Conservation (phyloP, 2,329 filamentous ascomycete species). For the Claviceps sp. region DNA sequence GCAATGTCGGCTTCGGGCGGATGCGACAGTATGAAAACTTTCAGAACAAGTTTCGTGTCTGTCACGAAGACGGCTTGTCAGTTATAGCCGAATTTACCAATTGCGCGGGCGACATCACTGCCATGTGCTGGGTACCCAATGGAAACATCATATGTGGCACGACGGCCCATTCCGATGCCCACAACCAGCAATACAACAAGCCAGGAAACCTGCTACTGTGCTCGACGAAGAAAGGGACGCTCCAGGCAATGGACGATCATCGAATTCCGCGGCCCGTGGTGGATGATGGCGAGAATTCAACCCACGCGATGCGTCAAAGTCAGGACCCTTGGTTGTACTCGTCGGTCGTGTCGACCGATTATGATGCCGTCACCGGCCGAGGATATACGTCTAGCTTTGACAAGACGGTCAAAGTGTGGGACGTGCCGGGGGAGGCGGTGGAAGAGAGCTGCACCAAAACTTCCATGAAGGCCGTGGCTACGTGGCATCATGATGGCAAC, state of each 20-base stretch:
- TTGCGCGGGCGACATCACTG: constrained; percentile 47
- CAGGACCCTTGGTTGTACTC: constrained; percentile 52
- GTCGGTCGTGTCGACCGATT: constrained; percentile 49
- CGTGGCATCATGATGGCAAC: constrained; percentile 43
- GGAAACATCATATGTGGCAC: constrained; percentile 47
- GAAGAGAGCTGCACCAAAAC: constrained; percentile 12
- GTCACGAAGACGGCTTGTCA: constrained; percentile 37
- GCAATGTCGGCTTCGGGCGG: constrained; percentile 28
- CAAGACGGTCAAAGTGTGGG: constrained; percentile 47
- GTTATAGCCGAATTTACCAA: constrained; percentile 42
- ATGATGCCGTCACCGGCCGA: constrained; percentile 29
- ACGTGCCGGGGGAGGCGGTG: constrained; percentile 15
- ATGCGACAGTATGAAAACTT: constrained; percentile 31
- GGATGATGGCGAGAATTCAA: constrained; percentile 39
- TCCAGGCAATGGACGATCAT: constrained; percentile 43
- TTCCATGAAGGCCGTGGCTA: constrained; percentile 28
- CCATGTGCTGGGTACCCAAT: constrained; percentile 42
- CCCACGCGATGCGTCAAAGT: constrained; percentile 40
- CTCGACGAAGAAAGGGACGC: constrained; percentile 27
- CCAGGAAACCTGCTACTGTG: constrained; percentile 47
- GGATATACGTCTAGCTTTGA: constrained; percentile 51
- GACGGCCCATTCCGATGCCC: constrained; percentile 46
- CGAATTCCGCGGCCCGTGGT: constrained; percentile 41
- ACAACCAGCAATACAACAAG: constrained; percentile 55
- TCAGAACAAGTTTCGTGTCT: constrained; percentile 28